phyloP scores from a whole-genome alignment of 1,139 yeast species.

The Debaryomyces udenii region DNA sequence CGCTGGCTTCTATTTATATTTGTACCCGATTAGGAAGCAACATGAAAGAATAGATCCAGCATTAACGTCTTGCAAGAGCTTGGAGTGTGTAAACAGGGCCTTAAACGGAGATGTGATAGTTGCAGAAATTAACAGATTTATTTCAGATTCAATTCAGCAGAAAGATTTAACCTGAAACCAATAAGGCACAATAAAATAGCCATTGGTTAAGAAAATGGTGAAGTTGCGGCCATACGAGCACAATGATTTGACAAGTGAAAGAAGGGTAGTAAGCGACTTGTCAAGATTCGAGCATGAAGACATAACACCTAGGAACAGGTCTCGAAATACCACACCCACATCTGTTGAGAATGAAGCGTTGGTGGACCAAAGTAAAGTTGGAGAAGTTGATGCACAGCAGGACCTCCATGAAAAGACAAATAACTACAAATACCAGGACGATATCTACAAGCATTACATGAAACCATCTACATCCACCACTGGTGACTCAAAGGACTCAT shows the following conservation, averaged over 20 bases:
- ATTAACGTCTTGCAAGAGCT: too few species aligned
- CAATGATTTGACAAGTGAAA: slow-evolving; percentile 17
- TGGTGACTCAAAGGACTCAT: slow-evolving; percentile 15
- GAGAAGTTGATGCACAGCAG: slow-evolving; percentile 12
- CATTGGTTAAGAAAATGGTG: slow-evolving; percentile 16
- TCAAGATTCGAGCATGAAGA: slow-evolving; percentile 34
- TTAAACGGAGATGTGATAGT: too few species aligned
- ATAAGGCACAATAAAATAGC: too few species aligned
- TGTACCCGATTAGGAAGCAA: background rate
- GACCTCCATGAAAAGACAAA: slow-evolving; percentile 10
- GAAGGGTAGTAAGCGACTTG: slow-evolving; percentile 31
- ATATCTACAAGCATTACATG: slow-evolving; percentile 25
- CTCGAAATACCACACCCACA: slow-evolving; percentile 34
- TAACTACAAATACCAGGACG: slow-evolving; percentile 16
- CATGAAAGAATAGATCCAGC: background rate
- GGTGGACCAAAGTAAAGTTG: background rate
- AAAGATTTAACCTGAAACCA: too few species aligned
- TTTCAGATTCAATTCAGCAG: too few species aligned
- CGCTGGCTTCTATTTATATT: background rate
- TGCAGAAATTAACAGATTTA: too few species aligned
- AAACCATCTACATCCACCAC: slow-evolving; percentile 17
- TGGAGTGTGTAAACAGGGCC: too few species aligned
- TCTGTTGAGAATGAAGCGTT: slow-evolving; percentile 15
- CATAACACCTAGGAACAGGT: slow-evolving; percentile 25
- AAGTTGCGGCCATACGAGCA: slow-evolving; percentile 27